phyloP scores from a whole-genome alignment of 2,329 filamentous ascomycete species.

The Trichophyton simii region DNA sequence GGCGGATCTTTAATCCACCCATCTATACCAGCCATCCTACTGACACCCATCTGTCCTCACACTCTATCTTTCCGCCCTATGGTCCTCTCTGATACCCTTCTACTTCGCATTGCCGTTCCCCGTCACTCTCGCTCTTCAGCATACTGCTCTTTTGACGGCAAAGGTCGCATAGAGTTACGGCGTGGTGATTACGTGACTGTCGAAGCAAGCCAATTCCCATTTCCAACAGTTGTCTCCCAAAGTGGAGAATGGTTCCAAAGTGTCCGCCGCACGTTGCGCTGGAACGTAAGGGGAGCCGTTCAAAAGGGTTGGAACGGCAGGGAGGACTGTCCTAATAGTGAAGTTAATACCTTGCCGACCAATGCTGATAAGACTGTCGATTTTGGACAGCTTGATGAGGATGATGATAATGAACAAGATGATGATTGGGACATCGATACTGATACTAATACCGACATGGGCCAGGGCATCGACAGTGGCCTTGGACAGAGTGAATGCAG shows the following conservation, averaged over 20 bases:
- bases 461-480: slow-evolving; percentile 33
- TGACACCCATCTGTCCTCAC: slow-evolving; percentile 95
- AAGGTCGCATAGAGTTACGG: slow-evolving; percentile 82
- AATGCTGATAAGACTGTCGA: not conserved
- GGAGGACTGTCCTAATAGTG: slow-evolving; percentile 23
- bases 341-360: not conserved
- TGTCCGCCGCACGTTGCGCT: slow-evolving; percentile 78
- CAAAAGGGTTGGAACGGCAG: slow-evolving; percentile 69
- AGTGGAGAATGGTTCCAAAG: slow-evolving; percentile 95
- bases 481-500: slow-evolving; percentile 55
- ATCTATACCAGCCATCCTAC: slow-evolving; percentile 88
- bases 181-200: slow-evolving; percentile 95
- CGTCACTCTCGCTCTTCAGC: slow-evolving; percentile 76
- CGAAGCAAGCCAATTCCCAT: slow-evolving; percentile 88
- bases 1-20: slow-evolving; percentile 93
- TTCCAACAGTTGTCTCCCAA: slow-evolving; percentile 85
- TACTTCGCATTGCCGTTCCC: slow-evolving; percentile 78
- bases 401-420: slow-evolving; percentile 42
- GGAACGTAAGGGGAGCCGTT: slow-evolving; percentile 85
- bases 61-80: slow-evolving; percentile 94
- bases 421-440: slow-evolving; percentile 91
- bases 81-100: slow-evolving; percentile 90
- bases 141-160: slow-evolving; percentile 95
- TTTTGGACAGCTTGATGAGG: slow-evolving; percentile 21
- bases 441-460: slow-evolving; percentile 37